phyloP scores from a whole-genome alignment of 106 monocot species.

The Agapanthus africanus region DNA sequence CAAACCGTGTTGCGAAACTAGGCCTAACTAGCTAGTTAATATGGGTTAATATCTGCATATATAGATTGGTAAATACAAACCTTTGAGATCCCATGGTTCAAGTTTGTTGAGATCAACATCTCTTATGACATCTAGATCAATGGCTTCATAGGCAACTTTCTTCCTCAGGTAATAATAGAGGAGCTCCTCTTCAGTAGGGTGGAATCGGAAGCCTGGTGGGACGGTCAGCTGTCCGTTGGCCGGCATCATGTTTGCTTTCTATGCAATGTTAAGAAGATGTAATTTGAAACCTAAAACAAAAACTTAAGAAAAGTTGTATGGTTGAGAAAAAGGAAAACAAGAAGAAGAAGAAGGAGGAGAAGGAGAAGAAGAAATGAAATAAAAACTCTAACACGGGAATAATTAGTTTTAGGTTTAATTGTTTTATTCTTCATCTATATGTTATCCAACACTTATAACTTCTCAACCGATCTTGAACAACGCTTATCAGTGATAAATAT shows the following conservation, averaged over 20 bases:
- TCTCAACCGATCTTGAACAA: too few relatives aligned
- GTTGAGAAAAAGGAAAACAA: conserved; percentile 1
- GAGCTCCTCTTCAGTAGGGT: conserved; percentile 92
- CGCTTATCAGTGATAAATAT: too few relatives aligned
- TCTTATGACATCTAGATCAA: conserved; percentile 94
- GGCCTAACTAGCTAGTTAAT: too few relatives aligned
- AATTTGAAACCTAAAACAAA: neutral
- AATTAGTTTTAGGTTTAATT: neutral
- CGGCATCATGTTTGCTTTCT: conserved; percentile 32
- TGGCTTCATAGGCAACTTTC: conserved; percentile 86
- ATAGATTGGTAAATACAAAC: too few relatives aligned
- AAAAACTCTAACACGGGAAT: conserved; percentile 9
- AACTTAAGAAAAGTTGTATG: neutral
- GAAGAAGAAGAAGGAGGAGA: neutral
- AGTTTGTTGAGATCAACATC: conserved; percentile 93
- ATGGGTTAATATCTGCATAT: too few relatives aligned
- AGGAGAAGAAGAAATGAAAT: conserved; percentile 1
- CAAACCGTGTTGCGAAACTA: too few relatives aligned
- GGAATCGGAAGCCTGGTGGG: conserved; percentile 79
- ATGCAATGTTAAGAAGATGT: neutral
- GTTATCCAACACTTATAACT: too few relatives aligned
- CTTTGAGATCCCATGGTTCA: conserved; percentile 98
- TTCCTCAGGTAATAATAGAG: conserved; percentile 94
- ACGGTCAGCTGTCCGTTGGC: conserved; percentile 54
- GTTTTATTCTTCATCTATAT: too few relatives aligned